phyloP scores from a whole-genome alignment of 2,329 filamentous ascomycete species.

The Paecilomyces sp. region DNA sequence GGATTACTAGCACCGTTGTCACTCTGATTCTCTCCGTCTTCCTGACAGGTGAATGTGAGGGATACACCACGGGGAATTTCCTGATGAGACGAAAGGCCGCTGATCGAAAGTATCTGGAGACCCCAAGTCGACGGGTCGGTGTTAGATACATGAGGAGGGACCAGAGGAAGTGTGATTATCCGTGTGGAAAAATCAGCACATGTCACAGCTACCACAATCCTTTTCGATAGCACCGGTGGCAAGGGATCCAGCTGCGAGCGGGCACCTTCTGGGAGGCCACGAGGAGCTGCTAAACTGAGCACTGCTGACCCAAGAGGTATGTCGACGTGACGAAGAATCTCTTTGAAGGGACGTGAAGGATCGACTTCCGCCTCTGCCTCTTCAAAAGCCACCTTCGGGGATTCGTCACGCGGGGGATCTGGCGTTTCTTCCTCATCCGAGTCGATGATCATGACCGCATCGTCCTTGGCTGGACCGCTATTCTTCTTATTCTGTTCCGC shows the following conservation, averaged over 20 bases:
- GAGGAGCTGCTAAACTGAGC: slow-evolving; percentile 43
- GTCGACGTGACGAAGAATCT: slow-evolving; percentile 48
- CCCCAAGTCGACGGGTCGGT: slow-evolving; percentile 29
- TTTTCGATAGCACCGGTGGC: slow-evolving; percentile 42
- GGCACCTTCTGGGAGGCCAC: slow-evolving; percentile 35
- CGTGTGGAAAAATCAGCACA: slow-evolving; percentile 52
- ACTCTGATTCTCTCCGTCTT: slow-evolving; percentile 20
- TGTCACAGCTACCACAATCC: slow-evolving; percentile 47
- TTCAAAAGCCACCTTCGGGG: slow-evolving; percentile 38
- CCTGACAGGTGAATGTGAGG: slow-evolving; percentile 46
- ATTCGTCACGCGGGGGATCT: slow-evolving; percentile 17
- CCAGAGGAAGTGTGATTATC: slow-evolving; percentile 48
- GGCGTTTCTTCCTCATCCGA: slow-evolving; percentile 47
- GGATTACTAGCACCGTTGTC: slow-evolving; percentile 23
- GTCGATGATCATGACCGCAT: slow-evolving; percentile 50
- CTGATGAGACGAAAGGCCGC: slow-evolving; percentile 41
- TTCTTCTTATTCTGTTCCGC: slow-evolving; percentile 18
- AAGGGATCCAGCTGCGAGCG: slow-evolving; percentile 35
- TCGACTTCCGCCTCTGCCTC: slow-evolving; percentile 51
- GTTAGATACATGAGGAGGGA: slow-evolving; percentile 41
- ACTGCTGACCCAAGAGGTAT: slow-evolving; percentile 49
- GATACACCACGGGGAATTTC: slow-evolving; percentile 45
- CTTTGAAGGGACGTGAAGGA: slow-evolving; percentile 46
- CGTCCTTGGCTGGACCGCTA: slow-evolving; percentile 19
- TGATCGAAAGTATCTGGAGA: slow-evolving; percentile 44